Evolutionary conservation across 164 flowering plant genomes (phyloP), one percentile per base, ranked within the genome.

Genomic region (Malania oleifera): DNA sequence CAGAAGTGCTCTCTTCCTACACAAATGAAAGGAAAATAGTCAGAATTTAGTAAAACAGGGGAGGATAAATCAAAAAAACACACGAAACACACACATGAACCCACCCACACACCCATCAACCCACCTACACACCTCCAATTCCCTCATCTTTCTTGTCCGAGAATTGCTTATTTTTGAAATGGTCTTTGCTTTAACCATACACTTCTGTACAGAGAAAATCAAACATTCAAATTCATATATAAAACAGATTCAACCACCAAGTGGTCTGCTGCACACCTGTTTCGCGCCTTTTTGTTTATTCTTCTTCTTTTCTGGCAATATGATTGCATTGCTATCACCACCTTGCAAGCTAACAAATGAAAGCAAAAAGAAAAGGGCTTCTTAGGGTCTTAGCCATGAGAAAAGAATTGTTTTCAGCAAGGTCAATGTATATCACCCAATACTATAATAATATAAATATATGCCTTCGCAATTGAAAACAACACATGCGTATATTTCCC

Each of bases 81-180:
- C 2, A 41, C 10, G 35, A 12, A 23, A 28, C 40, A n/a, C 2
- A 23, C 15, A 37, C 19, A 54, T 11, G 39, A 22, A 5, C 20
- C n/a, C 17, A 37, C 18, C 25, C 28, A 60, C 69, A 20, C 39
- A 86, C 91, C 92, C 9, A n/a, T 22, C 17, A 1, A n/a, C 7
- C 0, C 46, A 17, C 22, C 7, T 10, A 43, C 46, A 18, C 20
- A 43, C 46, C 46, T 85, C 83, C 60, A 91, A 57, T 72, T 86
- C 80, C 75, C 77, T 80, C 71, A 88, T 55, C 77, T 84, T 91
- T 64, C 84, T 77, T 68, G 80, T 76, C 73, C 84, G 87, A 13
- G 89, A 81, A 52, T 81, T 81, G 62, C 85, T 85, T 55, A 82
- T 49, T 20, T 60, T 61, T 17, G 65, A 52, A 0, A 20, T 63